Percentiles rank a stretch among this genome's conserved stretches.
Evolutionary conservation across 2,329 filamentous ascomycete species (phyloP).

Genomic region (Ophiosphaerella narmari): DNA sequence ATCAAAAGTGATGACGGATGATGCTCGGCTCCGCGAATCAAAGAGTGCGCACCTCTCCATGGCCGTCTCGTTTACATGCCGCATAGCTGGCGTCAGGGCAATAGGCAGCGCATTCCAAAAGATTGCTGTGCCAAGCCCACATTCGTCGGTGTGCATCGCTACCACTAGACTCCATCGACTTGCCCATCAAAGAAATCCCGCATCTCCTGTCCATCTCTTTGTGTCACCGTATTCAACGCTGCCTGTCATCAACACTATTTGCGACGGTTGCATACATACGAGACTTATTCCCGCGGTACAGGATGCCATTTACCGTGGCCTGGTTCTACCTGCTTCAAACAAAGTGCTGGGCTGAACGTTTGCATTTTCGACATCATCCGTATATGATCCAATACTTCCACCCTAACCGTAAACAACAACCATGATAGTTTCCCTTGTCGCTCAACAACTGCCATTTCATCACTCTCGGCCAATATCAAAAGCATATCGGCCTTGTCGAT

Average conservation of each 20-base stretch:
- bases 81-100: too few relatives aligned
- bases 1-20: constrained; percentile 16
- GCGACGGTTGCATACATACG: constrained; percentile 4
- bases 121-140: constrained; percentile 17
- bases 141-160: constrained; percentile 13
- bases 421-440: constrained; percentile 10
- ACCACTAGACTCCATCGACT: constrained; percentile 6
- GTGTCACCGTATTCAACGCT: constrained; percentile 15
- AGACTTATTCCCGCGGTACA: too few relatives aligned
- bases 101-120: too few relatives aligned
- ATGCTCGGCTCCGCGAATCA: constrained; percentile 13
- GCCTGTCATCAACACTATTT: constrained; percentile 5
- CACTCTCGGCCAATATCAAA: constrained; percentile 9
- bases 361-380: constrained; percentile 9
- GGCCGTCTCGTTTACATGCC: neutral
- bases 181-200: constrained; percentile 19
- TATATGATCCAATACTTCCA: neutral
- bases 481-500: constrained; percentile 7
- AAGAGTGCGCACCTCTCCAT: constrained; percentile 9
- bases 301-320: constrained; percentile 6
- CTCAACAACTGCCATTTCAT: constrained; percentile 9
- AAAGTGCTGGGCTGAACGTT: constrained; percentile 9
- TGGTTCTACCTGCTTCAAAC: constrained; percentile 6
- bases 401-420: neutral
- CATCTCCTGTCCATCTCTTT: constrained; percentile 12